phyloP scores from a whole-genome alignment of 225 moss, liverwort and hornwort species.

The Physcomitrellopsis africana region DNA sequence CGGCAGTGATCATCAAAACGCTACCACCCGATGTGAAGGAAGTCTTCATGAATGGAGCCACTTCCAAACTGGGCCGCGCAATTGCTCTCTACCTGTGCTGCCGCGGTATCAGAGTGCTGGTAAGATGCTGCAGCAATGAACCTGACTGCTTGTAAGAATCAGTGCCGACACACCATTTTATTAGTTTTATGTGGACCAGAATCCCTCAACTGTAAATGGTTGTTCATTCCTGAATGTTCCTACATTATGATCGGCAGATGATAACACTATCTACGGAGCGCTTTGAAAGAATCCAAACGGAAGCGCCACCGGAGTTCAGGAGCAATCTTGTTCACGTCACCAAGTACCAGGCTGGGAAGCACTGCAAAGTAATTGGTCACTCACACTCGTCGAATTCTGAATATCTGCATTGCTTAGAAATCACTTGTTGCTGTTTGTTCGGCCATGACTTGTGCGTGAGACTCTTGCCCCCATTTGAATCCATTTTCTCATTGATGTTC shows the following conservation, averaged over 20 bases:
- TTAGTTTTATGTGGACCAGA: no score
- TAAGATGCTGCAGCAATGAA: slow-evolving; percentile 1
- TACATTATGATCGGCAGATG: slow-evolving; percentile 30
- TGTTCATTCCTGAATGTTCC: neutral
- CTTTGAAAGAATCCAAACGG: slow-evolving; percentile 39
- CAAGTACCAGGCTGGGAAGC: slow-evolving; percentile 45
- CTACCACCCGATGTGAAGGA: slow-evolving; percentile 46
- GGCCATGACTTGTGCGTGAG: neutral
- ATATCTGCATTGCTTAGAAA: neutral
- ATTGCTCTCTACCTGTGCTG: slow-evolving; percentile 65
- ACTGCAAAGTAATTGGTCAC: slow-evolving; percentile 51
- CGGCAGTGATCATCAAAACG: slow-evolving; percentile 64
- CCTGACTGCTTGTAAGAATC: no score
- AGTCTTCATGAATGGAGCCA: slow-evolving; percentile 80
- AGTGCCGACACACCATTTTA: no score
- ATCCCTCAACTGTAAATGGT: no score
- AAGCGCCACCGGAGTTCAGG: slow-evolving; percentile 30
- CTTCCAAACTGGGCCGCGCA: slow-evolving; percentile 74
- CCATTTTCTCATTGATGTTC: neutral
- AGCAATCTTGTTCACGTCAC: slow-evolving; percentile 44
- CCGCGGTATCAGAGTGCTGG: slow-evolving; percentile 57
- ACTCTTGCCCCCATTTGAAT: neutral
- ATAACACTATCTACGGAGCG: slow-evolving; percentile 42
- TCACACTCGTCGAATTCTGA: neutral
- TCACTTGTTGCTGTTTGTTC: neutral